Evolutionary conservation across 2,329 filamentous ascomycete genomes (phyloP).

Genomic region (Pseudopithomyces maydicus): DNA sequence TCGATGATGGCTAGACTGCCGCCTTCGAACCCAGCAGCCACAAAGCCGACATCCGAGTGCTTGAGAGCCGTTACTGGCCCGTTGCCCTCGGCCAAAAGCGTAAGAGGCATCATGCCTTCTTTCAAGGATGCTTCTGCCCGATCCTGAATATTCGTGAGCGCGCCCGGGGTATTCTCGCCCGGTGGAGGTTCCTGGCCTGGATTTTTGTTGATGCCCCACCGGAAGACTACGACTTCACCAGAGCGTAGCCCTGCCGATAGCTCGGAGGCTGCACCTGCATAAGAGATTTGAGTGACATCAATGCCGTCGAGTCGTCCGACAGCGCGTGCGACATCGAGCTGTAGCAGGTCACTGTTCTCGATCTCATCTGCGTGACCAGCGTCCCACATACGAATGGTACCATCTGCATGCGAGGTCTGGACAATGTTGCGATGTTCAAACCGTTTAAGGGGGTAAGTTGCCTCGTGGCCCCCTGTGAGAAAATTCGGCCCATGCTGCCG

Average conservation of each 20-base stretch:
- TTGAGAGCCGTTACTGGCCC: conserved; percentile 80
- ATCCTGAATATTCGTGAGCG: conserved; percentile 73
- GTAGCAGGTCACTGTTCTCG: conserved; percentile 80
- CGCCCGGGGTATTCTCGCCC: conserved; percentile 53
- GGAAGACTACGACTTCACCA: conserved; percentile 86
- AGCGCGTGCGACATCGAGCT: conserved; percentile 84
- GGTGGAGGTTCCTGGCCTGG: conserved; percentile 67
- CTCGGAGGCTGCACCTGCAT: conserved; percentile 82
- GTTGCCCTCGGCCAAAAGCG: conserved; percentile 81
- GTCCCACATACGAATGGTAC: conserved; percentile 92
- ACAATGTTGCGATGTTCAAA: conserved; percentile 85
- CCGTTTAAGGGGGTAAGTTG: conserved; percentile 70
- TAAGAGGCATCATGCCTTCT: conserved; percentile 79
- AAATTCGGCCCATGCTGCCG: conserved; percentile 78
- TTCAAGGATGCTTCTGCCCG: conserved; percentile 75
- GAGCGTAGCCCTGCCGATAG: conserved; percentile 78
- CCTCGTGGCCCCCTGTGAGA: conserved; percentile 78
- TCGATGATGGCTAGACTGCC: conserved; percentile 84
- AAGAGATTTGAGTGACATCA: conserved; percentile 77
- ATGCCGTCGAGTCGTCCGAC: conserved; percentile 79
- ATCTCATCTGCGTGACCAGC: conserved; percentile 90
- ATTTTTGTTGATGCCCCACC: conserved; percentile 82
- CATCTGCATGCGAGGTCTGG: conserved; percentile 86
- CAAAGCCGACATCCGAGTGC: conserved; percentile 91
- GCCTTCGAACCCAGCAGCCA: conserved; percentile 82